Evolutionary conservation across 345 rosid genomes (phyloP).

Genomic region (Boechera stricta): DNA sequence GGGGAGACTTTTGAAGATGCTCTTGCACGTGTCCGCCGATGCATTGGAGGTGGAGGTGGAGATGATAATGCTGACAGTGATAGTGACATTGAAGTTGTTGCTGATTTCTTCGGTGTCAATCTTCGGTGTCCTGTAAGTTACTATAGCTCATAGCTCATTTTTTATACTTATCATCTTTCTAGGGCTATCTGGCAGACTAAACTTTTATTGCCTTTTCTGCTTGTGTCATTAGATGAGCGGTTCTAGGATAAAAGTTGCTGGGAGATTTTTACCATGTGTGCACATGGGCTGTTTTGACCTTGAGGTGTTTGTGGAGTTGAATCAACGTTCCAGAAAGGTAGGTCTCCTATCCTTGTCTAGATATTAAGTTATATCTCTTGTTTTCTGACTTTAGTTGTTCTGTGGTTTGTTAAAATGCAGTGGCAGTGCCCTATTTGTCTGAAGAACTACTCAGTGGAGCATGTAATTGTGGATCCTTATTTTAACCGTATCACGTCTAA

Average conservation of each 20-base stretch:
- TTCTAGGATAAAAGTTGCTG: slow-evolving; percentile 95
- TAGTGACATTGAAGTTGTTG: slow-evolving; percentile 98
- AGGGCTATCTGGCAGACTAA: slow-evolving; percentile 21
- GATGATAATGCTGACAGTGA: slow-evolving; percentile 89
- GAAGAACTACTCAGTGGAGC: slow-evolving; percentile 87
- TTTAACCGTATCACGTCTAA: slow-evolving; percentile 84
- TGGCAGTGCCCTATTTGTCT: slow-evolving; percentile 99
- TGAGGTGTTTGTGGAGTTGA: slow-evolving; percentile 92
- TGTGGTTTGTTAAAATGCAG: slow-evolving; percentile 52
- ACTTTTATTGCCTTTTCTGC: background rate
- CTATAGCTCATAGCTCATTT: slow-evolving; percentile 26
- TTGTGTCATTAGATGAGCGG: slow-evolving; percentile 80
- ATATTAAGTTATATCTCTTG: slow-evolving; percentile 7
- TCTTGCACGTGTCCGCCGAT: slow-evolving; percentile 87
- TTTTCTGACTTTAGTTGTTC: slow-evolving; percentile 37
- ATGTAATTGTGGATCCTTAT: slow-evolving; percentile 85
- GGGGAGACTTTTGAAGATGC: slow-evolving; percentile 90
- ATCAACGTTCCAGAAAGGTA: slow-evolving; percentile 98
- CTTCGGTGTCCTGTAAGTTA: slow-evolving; percentile 97
- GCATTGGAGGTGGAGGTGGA: slow-evolving; percentile 87
- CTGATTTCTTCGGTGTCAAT: slow-evolving; percentile 76
- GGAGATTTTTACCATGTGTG: slow-evolving; percentile 90
- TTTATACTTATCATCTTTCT: slow-evolving; percentile 26
- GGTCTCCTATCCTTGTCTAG: slow-evolving; percentile 35
- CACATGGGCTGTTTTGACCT: slow-evolving; percentile 99